A percentile compares a stretch with the other conserved stretches of the same genome.
Conservation (phyloP, 495 filamentous ascomycete species). For the Xylaria scruposa region DNA sequence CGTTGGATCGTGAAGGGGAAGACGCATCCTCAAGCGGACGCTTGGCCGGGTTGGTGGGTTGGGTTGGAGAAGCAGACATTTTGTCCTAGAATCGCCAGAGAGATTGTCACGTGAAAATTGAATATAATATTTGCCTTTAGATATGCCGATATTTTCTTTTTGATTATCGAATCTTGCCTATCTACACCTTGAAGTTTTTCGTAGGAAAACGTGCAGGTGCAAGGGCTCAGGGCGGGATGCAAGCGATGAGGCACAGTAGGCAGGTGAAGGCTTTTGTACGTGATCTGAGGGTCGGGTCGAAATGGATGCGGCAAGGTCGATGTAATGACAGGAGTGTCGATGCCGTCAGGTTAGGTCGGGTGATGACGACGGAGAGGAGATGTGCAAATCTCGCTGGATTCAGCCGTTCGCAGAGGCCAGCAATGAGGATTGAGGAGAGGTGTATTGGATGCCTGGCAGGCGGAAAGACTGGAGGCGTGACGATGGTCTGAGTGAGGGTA, state of each 20-base stretch:
- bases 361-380: slow-evolving; percentile 34
- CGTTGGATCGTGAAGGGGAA: slow-evolving; percentile 85
- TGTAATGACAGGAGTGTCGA: slow-evolving; percentile 29
- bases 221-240: slow-evolving; percentile 42
- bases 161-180: slow-evolving; percentile 61
- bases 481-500: slow-evolving; percentile 25
- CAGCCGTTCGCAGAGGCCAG: slow-evolving; percentile 28
- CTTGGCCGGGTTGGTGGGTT: slow-evolving; percentile 71
- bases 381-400: slow-evolving; percentile 29
- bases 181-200: slow-evolving; percentile 83
- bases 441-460: slow-evolving; percentile 19
- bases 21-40: slow-evolving; percentile 96
- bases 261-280: slow-evolving; percentile 34
- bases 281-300: slow-evolving; percentile 43
- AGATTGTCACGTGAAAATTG: slow-evolving; percentile 40
- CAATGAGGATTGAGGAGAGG: slow-evolving; percentile 24
- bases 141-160: slow-evolving; percentile 51
- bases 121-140: slow-evolving; percentile 39
- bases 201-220: slow-evolving; percentile 93
- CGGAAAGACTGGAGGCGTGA: slow-evolving; percentile 30
- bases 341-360: slow-evolving; percentile 29
- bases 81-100: slow-evolving; percentile 45
- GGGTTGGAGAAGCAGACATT: slow-evolving; percentile 62
- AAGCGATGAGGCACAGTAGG: slow-evolving; percentile 28
- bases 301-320: slow-evolving; percentile 36